These are phyloP conservation scores for Ochromonas danica DNA, from an alignment of 108 stramenopile species.

Conservation along the genomic window DNA sequence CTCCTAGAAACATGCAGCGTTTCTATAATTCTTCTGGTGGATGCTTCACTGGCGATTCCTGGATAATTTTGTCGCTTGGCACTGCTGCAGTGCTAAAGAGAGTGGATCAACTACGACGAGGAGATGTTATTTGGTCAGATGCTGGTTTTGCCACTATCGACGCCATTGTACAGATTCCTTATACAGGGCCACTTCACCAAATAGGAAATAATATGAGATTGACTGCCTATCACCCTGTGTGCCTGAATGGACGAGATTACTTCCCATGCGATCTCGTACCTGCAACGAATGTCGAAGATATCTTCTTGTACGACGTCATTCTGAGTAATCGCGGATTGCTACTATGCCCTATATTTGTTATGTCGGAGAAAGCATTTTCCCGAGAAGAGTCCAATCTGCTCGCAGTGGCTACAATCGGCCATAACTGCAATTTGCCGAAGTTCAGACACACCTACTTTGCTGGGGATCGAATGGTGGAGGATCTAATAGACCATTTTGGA, in stretches of 20 bases:
- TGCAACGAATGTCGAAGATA: neutral
- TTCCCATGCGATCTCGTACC: neutral
- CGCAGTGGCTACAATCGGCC: neutral
- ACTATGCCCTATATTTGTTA: neutral
- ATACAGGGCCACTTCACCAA: neutral
- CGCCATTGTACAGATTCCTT: neutral
- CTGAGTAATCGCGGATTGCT: neutral
- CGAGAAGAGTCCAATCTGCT: neutral
- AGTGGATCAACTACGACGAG: neutral
- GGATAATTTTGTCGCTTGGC: neutral
- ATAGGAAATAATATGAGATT: neutral
- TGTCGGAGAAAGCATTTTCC: neutral
- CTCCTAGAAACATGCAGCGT: neutral
- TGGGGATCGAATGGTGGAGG: neutral
- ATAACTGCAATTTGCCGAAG: neutral
- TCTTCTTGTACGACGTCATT: neutral
- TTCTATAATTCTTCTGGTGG: neutral
- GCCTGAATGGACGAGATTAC: neutral
- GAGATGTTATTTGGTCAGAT: neutral
- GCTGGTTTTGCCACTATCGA: neutral
- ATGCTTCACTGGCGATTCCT: neutral
- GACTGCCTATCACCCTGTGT: conserved; percentile 12
- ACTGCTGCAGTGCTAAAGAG: neutral
- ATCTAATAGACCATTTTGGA: neutral
- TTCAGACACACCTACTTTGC: conserved; percentile 10